Evolutionary conservation across 768 basidiomycete genomes (phyloP).

Genomic region (Dentipellis sp.): DNA sequence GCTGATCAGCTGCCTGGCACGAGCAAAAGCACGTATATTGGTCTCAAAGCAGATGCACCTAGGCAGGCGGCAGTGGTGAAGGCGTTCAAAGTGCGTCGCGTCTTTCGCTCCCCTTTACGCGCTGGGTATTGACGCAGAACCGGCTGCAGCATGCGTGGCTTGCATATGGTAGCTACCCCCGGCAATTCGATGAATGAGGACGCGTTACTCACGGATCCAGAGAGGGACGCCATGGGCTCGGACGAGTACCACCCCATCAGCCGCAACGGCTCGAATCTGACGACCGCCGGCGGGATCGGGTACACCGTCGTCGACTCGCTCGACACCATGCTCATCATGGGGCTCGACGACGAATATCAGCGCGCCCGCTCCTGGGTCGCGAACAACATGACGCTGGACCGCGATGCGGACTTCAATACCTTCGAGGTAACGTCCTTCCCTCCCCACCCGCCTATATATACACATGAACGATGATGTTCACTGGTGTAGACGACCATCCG

Average conservation of each 20-base stretch:
- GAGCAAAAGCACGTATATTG: slow-evolving; percentile 8
- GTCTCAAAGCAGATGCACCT: slow-evolving; percentile 43
- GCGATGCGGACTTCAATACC: slow-evolving; percentile 75
- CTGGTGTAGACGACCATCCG: slow-evolving; percentile 76
- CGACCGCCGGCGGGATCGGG: slow-evolving; percentile 68
- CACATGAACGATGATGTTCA: not conserved
- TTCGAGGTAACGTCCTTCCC: slow-evolving; percentile 70
- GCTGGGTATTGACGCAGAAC: slow-evolving; percentile 6
- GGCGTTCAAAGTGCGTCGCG: slow-evolving; percentile 62
- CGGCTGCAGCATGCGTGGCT: slow-evolving; percentile 67
- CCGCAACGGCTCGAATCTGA: slow-evolving; percentile 68
- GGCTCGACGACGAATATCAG: slow-evolving; percentile 66
- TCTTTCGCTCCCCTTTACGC: not conserved
- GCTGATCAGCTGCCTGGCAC: slow-evolving; percentile 14
- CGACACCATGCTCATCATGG: slow-evolving; percentile 87
- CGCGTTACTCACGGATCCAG: slow-evolving; percentile 30
- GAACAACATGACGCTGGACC: slow-evolving; percentile 60
- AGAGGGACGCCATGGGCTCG: slow-evolving; percentile 82
- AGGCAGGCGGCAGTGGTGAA: slow-evolving; percentile 64
- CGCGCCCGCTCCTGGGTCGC: slow-evolving; percentile 78
- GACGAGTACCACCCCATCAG: slow-evolving; percentile 90
- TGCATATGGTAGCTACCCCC: slow-evolving; percentile 59
- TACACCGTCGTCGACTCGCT: slow-evolving; percentile 85
- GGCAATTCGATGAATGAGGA: slow-evolving; percentile 3
- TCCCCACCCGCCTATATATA: not conserved